Base-by-base conservation (phyloP, 2,329 filamentous ascomycete species). In the Venturia carpophila region DNA sequence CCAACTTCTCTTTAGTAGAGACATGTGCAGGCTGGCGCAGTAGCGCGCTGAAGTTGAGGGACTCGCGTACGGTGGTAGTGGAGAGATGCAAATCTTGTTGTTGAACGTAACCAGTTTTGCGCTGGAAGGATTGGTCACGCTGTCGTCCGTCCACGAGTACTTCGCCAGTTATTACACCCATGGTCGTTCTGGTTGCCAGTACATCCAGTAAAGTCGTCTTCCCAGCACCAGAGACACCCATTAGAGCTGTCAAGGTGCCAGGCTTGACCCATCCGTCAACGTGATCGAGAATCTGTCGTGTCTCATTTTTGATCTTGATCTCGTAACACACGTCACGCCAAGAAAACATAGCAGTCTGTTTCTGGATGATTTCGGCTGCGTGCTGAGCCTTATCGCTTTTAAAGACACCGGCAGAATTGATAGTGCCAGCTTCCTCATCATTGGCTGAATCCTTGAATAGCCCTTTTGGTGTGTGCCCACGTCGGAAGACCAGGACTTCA, bases 181-280 rank as follows among this genome's bases (percentile, higher is more conserved):
- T 93, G 0, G 90, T 92, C 13, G 89, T 89, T 73, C 92, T 88
- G 66, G 89, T 90, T 58, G 92, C 92, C 68, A 97, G 81, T 43
- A 90, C 90, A 75, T 96, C 90, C 41, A 97, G 79, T 37, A 97
- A 83, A 0, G 92, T 96, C 0, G 92, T 97, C 76, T 97, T 97
- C 66, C 92, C 92, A n/a, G 92, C 92, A 69, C 92, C 92, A 41
- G 89, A 92, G 9, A 92, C 90, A 78, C 91, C 90, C 92, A 96
- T 96, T 3, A 96, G 81, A 47, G 91, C 92, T 15, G 92, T 96
- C 64, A 96, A 75, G 19, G 91, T 96, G 67, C 92, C 92, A 3
- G 92, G 92, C 76, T 95, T 94, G 67, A 97, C 91, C 90, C 91
- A 97, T 43, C 92, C 92, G 72, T 95, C 89, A 15, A 96, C 90